These are phyloP conservation scores for Trypanosoma melophagium DNA, from an alignment of 208 protist genomes.

Conservation along the genomic window DNA sequence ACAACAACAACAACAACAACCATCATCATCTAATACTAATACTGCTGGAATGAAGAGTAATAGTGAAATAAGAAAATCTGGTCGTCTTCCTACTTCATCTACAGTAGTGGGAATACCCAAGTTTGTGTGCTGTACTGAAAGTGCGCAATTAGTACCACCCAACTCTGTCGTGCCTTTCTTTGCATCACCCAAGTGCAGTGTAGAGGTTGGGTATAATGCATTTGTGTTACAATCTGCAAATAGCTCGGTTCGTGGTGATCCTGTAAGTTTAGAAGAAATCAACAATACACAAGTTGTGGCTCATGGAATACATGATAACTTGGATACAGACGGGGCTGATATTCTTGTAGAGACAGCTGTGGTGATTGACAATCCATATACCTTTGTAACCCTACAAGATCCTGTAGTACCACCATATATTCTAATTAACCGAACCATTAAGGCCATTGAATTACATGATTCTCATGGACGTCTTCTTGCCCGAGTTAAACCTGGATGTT, in stretches of 20 bases:
- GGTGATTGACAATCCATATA: constrained; percentile 64
- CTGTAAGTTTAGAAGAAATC: constrained; percentile 77
- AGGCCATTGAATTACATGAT: constrained; percentile 50
- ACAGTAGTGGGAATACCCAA: neutral
- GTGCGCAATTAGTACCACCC: constrained; percentile 31
- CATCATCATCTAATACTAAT: neutral
- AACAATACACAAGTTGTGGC: constrained; percentile 64
- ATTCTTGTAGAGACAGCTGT: constrained; percentile 73
- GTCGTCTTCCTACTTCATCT: neutral
- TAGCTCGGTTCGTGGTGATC: constrained; percentile 60
- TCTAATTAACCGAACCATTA: constrained; percentile 71
- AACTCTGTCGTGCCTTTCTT: constrained; percentile 55
- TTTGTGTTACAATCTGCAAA: constrained; percentile 56
- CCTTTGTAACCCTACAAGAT: constrained; percentile 77
- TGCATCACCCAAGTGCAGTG: constrained; percentile 41
- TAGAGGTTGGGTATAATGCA: constrained; percentile 59
- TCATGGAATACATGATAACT: constrained; percentile 27
- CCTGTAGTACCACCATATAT: constrained; percentile 60
- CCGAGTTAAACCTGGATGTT: constrained; percentile 45
- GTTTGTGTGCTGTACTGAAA: constrained; percentile 8
- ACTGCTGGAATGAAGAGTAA: neutral
- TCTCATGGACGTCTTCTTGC: constrained; percentile 58
- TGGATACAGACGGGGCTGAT: constrained; percentile 30
- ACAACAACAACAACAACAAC: neutral
- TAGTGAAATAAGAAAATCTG: neutral